Base-by-base conservation (phyloP, 2,329 filamentous ascomycete species). In the Hypoxylon sp. region DNA sequence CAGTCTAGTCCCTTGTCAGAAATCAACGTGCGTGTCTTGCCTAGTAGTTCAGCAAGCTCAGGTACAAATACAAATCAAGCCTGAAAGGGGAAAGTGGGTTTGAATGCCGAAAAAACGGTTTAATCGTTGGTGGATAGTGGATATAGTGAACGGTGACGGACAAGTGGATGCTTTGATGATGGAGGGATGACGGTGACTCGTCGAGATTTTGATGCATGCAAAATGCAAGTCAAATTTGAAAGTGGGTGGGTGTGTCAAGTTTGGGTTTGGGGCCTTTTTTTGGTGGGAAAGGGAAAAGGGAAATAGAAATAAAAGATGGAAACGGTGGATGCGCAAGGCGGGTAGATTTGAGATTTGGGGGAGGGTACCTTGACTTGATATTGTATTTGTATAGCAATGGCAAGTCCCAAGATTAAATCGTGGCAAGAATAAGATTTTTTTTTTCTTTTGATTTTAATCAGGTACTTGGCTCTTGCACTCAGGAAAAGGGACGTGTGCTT, bases 141-240 rank as follows among this genome's bases (percentile, higher is more conserved):
- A 61, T 67, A 65, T 69, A 71, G 60, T 62, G 58, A 74, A 67
- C 64, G 69, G 69, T 63, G 70, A 68, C 65, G 60, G 71, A 67
- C 63, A 63, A 65, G 74, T 75, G 74, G 74, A 68, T 69, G 65
- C 64, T 51, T 64, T 67, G 68, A 72, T 72, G 72, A 70, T 70
- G 66, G 64, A 71, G 53, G 63, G 70, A 76, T 76, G 73, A 73
- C 72, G 73, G 73, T 73, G 75, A 73, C 68, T 73, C 71, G 71
- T 76, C 72, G 72, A 75, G 71, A 74, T 70, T 66, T 68, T 73
- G 73, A 73, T 76, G 75, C 75, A 76, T 73, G 74, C 73, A 73
- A 71, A 72, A 69, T 75, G 75, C 75, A 76, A 76, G 75, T 76
- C 71, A 75, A 74, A 70, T 59, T 72, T 57, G 61, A 72, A 68